Percentiles rank a stretch among this genome's conserved stretches.
phyloP scores from a whole-genome alignment of 1,284 basidiomycete genomes.

The Malassezia brasiliensis region DNA sequence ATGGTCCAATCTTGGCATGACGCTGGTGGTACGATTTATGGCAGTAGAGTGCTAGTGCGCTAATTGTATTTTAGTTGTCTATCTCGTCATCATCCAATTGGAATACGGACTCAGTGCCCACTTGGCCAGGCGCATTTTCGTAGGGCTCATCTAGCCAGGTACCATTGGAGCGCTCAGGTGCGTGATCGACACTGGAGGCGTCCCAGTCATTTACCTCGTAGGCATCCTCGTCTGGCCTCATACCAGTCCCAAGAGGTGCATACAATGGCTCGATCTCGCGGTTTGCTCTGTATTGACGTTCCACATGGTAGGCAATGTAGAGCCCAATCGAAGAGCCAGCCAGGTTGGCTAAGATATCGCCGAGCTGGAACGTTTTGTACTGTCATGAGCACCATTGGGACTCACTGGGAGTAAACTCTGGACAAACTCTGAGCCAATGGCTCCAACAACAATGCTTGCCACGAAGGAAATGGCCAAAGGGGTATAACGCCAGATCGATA shows the following conservation, averaged over 20 bases:
- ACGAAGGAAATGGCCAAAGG: constrained; percentile 61
- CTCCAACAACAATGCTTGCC: constrained; percentile 53
- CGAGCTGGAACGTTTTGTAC: constrained; percentile 66
- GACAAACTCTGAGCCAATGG: constrained; percentile 72
- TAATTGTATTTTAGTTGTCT: no score
- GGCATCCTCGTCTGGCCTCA: constrained; percentile 9
- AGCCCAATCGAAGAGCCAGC: constrained; percentile 66
- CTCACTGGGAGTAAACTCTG: constrained; percentile 63
- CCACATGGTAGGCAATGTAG: constrained; percentile 47
- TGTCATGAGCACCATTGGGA: background rate
- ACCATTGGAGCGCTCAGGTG: background rate
- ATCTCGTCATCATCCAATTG: background rate
- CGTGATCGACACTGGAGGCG: background rate
- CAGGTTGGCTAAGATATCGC: constrained; percentile 72
- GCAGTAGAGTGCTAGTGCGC: no score
- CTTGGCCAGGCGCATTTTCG: background rate
- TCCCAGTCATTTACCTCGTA: background rate
- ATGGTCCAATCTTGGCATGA: no score
- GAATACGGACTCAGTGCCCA: background rate
- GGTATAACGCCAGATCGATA: constrained; percentile 75
- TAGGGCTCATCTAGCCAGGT: background rate
- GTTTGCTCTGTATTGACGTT: constrained; percentile 23
- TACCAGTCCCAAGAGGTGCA: constrained; percentile 29
- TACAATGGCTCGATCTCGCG: constrained; percentile 34
- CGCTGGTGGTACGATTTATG: no score